phyloP scores from a whole-genome alignment of 2,329 filamentous ascomycete genomes.

The Aspergillus intermedius region DNA sequence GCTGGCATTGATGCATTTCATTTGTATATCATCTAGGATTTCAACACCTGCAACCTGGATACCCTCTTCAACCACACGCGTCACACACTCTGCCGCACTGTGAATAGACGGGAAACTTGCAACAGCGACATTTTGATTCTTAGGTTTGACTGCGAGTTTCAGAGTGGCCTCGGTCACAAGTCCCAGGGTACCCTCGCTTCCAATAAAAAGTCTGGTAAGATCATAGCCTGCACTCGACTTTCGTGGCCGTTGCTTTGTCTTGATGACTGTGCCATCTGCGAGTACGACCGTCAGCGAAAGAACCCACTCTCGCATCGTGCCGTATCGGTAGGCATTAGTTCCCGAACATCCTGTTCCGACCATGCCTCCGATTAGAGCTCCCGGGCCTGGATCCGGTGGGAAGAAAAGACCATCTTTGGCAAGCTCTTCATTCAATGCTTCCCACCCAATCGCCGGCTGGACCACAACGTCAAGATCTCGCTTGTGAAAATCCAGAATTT shows the following conservation, averaged over 20 bases:
- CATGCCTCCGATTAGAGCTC: conserved; percentile 81
- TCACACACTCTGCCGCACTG: conserved; percentile 70
- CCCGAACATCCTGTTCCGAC: conserved; percentile 53
- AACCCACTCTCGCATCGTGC: conserved; percentile 94
- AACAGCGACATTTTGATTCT: conserved; percentile 74
- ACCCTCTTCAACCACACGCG: conserved; percentile 70
- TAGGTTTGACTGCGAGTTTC: conserved; percentile 75
- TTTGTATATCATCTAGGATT: conserved; percentile 86
- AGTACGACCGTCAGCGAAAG: conserved; percentile 78
- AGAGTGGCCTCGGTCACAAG: conserved; percentile 86
- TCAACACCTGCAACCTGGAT: conserved; percentile 87
- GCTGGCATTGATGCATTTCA: conserved; percentile 59
- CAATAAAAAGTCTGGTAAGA: conserved; percentile 81
- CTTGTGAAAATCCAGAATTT: conserved; percentile 69
- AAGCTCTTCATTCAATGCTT: conserved; percentile 73
- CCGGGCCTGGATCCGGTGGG: conserved; percentile 83
- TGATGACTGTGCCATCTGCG: conserved; percentile 83
- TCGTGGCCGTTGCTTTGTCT: conserved; percentile 77
- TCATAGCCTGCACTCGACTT: conserved; percentile 92
- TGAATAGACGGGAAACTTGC: conserved; percentile 59
- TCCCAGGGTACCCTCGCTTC: conserved; percentile 84
- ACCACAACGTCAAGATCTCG: conserved; percentile 70
- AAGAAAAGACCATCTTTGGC: conserved; percentile 74
- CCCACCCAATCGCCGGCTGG: conserved; percentile 80
- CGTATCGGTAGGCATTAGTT: conserved; percentile 87